Conservation (phyloP, 805 yeast species). For the Cyberlindnera lachancei region DNA sequence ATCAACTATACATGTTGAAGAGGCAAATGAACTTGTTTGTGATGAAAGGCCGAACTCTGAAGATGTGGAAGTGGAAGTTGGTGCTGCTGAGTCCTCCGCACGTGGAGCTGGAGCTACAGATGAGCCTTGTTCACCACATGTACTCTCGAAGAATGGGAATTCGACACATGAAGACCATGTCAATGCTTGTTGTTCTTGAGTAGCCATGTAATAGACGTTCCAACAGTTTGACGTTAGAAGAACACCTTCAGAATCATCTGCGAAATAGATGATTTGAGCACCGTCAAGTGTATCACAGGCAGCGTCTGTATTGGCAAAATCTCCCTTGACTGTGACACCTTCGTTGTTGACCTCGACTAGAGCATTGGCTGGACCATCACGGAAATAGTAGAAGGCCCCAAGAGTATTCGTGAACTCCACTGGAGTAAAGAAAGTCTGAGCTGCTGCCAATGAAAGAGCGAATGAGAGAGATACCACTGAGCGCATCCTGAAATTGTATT, state of each 20-base stretch:
- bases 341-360: slow-evolving; percentile 4
- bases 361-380: slow-evolving; percentile 11
- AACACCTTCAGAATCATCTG: slow-evolving; percentile 8
- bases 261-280: slow-evolving; percentile 17
- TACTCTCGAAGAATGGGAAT: slow-evolving; percentile 17
- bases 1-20: slow-evolving; percentile 1
- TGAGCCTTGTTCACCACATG: slow-evolving; percentile 9
- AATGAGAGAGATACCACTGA: slow-evolving; percentile 10
- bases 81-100: not conserved
- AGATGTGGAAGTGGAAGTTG: slow-evolving; percentile 5
- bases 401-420: slow-evolving; percentile 12
- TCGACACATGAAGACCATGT: slow-evolving; percentile 20
- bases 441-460: slow-evolving; percentile 16
- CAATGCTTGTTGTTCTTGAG: slow-evolving; percentile 6
- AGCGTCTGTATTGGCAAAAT: slow-evolving; percentile 7
- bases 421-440: slow-evolving; percentile 13
- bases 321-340: slow-evolving; percentile 14
- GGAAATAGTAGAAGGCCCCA: slow-evolving; percentile 17
- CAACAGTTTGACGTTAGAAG: slow-evolving; percentile 20
- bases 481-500: not conserved
- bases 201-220: slow-evolving; percentile 17
- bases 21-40: not conserved
- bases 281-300: slow-evolving; percentile 11
- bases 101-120: slow-evolving; percentile 4
- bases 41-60: not conserved